Conservation (phyloP, 176 grass and related monocot species). For the Alloteropsis semialata region DNA sequence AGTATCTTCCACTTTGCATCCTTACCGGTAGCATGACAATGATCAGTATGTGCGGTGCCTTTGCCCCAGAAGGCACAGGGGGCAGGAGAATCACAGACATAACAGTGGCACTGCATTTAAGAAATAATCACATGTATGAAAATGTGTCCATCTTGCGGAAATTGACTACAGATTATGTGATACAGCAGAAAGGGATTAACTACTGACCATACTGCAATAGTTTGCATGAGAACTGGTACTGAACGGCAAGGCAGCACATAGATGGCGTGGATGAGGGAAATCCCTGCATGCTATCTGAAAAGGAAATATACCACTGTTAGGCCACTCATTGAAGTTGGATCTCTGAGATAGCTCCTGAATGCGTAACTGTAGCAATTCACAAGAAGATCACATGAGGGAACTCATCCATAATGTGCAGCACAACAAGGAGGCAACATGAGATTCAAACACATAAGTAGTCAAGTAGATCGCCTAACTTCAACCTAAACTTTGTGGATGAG, state of each 20-base stretch:
- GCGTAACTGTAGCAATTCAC: neutral
- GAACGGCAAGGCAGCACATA: conserved; percentile 70
- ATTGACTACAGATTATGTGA: neutral
- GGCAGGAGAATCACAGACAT: conserved; percentile 81
- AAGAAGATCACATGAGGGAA: neutral
- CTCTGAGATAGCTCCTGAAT: conserved; percentile 10
- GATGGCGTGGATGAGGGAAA: conserved; percentile 88
- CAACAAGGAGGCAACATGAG: neutral
- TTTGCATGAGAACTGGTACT: conserved; percentile 53
- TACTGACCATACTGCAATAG: conserved; percentile 74
- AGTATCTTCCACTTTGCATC: conserved; percentile 49
- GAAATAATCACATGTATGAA: conserved; percentile 15
- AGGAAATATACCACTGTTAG: conserved; percentile 28
- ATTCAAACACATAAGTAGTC: neutral
- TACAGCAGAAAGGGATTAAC: neutral
- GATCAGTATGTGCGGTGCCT: conserved; percentile 32
- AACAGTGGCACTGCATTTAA: conserved; percentile 89
- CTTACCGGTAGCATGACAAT: conserved; percentile 87
- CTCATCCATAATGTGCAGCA: neutral
- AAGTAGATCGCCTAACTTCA: neutral
- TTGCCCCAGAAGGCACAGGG: conserved; percentile 64
- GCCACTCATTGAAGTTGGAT: neutral
- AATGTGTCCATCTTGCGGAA: neutral
- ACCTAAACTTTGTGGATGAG: neutral
- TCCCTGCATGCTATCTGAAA: conserved; percentile 90